Conservation (phyloP, 2,329 filamentous ascomycete genomes). For the Phaeoacremonium minimum region DNA sequence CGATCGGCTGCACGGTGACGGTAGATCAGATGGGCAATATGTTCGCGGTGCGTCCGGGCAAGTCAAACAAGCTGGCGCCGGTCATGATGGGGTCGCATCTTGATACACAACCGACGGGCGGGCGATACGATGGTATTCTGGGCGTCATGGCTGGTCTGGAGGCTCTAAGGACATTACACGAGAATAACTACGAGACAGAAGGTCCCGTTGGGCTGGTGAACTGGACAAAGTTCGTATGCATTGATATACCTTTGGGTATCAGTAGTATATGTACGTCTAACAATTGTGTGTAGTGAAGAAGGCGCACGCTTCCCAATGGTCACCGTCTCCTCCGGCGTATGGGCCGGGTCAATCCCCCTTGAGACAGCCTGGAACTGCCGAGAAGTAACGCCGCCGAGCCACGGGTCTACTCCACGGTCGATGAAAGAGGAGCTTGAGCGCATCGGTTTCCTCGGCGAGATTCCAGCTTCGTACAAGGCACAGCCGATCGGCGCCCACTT, state of each 20-base stretch:
- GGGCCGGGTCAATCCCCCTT: conserved; percentile 62
- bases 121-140: conserved; percentile 72
- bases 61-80: conserved; percentile 46
- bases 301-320: conserved; percentile 73
- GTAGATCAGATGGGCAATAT: conserved; percentile 77
- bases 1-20: conserved; percentile 61
- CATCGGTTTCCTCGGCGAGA: conserved; percentile 65
- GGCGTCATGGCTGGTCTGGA: conserved; percentile 71
- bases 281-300: conserved; percentile 56
- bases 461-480: conserved; percentile 49
- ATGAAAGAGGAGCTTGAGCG: conserved; percentile 65
- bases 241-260: neutral
- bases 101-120: conserved; percentile 60
- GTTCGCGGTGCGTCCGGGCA: conserved; percentile 66
- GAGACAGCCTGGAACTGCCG: conserved; percentile 54
- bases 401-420: conserved; percentile 46
- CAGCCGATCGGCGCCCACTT: conserved; percentile 73
- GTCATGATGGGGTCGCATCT: conserved; percentile 68
- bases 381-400: conserved; percentile 45
- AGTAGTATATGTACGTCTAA: too few species aligned
- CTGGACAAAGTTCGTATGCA: conserved; percentile 59
- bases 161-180: conserved; percentile 62
- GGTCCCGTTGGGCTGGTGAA: conserved; percentile 72
- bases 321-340: conserved; percentile 71
- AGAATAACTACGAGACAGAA: conserved; percentile 62